phyloP scores from a whole-genome alignment of 78 protist species.

The Dictyostelium intermedium region DNA sequence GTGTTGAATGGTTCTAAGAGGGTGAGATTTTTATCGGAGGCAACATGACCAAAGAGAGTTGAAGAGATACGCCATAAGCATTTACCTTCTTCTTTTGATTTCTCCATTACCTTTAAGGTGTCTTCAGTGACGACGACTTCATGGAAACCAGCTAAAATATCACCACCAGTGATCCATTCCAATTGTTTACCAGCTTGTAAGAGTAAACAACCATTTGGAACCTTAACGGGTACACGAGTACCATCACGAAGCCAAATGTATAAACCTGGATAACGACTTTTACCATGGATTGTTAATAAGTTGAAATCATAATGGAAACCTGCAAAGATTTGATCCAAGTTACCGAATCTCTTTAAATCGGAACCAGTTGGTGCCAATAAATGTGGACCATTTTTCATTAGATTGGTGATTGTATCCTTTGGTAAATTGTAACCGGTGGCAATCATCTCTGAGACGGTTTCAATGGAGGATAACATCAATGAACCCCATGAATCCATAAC shows the following conservation, averaged over 20 bases:
- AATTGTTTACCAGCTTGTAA: slow-evolving; percentile 94
- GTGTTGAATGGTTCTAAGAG: slow-evolving; percentile 37
- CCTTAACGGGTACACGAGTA: slow-evolving; percentile 62
- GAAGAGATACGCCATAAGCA: slow-evolving; percentile 93
- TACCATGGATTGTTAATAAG: slow-evolving; percentile 92
- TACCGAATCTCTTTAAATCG: slow-evolving; percentile 79
- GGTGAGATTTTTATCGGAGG: slow-evolving; percentile 72
- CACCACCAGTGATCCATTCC: slow-evolving; percentile 93
- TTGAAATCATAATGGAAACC: slow-evolving; percentile 95
- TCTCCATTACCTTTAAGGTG: slow-evolving; percentile 77
- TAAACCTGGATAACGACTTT: slow-evolving; percentile 86
- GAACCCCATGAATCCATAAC: slow-evolving; percentile 85
- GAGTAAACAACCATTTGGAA: slow-evolving; percentile 87
- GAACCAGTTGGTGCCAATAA: slow-evolving; percentile 95
- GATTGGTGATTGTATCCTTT: slow-evolving; percentile 58
- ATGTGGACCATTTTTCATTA: slow-evolving; percentile 91
- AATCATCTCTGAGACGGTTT: slow-evolving; percentile 71
- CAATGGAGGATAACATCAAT: slow-evolving; percentile 38
- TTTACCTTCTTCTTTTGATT: slow-evolving; percentile 46
- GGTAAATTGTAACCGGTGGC: slow-evolving; percentile 77
- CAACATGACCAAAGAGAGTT: slow-evolving; percentile 91
- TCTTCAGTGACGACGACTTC: slow-evolving; percentile 88
- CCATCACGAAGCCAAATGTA: slow-evolving; percentile 81
- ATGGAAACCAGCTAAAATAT: slow-evolving; percentile 91
- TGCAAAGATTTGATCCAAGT: slow-evolving; percentile 84